These are phyloP conservation scores for Sindora glabra DNA, from an alignment of 306 rosid genomes.

Conservation along the genomic window DNA sequence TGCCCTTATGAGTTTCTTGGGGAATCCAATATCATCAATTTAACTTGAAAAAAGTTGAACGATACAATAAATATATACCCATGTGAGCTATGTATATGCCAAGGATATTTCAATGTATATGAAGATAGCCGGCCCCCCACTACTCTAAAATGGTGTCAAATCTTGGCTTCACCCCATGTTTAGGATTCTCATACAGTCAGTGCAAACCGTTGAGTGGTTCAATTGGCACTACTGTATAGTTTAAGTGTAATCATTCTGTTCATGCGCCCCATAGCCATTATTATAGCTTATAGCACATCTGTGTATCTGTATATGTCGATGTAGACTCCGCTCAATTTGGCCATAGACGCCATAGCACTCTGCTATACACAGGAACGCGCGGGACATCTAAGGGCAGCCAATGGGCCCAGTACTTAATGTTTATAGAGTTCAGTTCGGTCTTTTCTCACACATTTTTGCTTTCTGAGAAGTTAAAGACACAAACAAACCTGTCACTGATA, in stretches of 20 bases:
- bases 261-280: too few species aligned
- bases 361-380: not conserved
- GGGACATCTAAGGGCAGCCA: constrained; percentile 6
- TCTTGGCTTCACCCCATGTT: constrained; percentile 25
- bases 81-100: not conserved
- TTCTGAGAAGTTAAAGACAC: not conserved
- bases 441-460: not conserved
- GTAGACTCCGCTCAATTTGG: too few species aligned
- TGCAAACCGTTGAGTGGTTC: constrained; percentile 17
- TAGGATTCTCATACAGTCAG: constrained; percentile 15
- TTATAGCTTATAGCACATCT: too few species aligned
- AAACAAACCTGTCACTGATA: too few species aligned
- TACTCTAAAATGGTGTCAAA: constrained; percentile 37
- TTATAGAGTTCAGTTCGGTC: not conserved
- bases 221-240: not conserved
- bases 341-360: too few species aligned
- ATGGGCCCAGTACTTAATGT: constrained; percentile 9
- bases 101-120: not conserved
- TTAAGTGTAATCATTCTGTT: too few species aligned
- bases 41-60: too few species aligned
- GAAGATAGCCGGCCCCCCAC: constrained; percentile 23
- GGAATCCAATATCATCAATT: too few species aligned
- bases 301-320: too few species aligned
- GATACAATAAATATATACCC: too few species aligned
- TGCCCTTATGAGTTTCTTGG: too few species aligned